A percentile compares a stretch with the other conserved stretches of the same genome.
Evolutionary conservation across 148 eudicot species (phyloP).

Genomic region (Suaeda aralocaspica): DNA sequence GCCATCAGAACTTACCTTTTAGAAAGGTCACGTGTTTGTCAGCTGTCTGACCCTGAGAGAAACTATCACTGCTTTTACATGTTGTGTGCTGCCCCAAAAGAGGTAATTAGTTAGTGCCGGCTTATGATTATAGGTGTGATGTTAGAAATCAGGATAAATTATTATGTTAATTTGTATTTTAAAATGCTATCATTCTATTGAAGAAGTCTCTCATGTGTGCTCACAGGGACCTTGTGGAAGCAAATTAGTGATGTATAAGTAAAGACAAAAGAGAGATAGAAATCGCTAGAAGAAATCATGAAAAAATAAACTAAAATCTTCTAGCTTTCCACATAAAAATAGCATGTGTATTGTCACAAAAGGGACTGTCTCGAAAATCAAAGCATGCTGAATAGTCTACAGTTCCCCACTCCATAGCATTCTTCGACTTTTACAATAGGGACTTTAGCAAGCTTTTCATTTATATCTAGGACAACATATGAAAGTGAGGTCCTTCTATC

Average conservation of each 20-base stretch:
- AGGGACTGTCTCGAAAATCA: background rate
- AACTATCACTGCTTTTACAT: slow-evolving; percentile 78
- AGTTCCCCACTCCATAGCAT: too few relatives aligned
- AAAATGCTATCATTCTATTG: background rate
- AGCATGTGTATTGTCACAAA: background rate
- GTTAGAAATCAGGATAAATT: background rate
- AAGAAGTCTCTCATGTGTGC: background rate
- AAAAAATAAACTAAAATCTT: background rate
- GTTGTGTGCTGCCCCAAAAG: slow-evolving; percentile 69
- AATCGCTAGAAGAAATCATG: background rate
- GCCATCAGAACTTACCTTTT: slow-evolving; percentile 72
- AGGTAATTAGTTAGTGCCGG: slow-evolving; percentile 34
- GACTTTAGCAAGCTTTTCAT: background rate
- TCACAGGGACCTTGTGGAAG: background rate
- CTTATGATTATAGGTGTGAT: background rate
- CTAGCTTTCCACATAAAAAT: background rate
- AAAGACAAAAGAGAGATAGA: background rate
- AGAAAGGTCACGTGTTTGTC: slow-evolving; percentile 77
- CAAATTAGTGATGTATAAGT: background rate
- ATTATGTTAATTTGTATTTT: background rate
- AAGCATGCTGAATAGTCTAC: too few relatives aligned
- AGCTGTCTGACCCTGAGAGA: slow-evolving; percentile 70
- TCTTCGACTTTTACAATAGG: too few relatives aligned
- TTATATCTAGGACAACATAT: background rate
- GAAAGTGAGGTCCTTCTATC: background rate